Conservation (phyloP, 2,329 filamentous ascomycete species). For the Trichoderma gracile region DNA sequence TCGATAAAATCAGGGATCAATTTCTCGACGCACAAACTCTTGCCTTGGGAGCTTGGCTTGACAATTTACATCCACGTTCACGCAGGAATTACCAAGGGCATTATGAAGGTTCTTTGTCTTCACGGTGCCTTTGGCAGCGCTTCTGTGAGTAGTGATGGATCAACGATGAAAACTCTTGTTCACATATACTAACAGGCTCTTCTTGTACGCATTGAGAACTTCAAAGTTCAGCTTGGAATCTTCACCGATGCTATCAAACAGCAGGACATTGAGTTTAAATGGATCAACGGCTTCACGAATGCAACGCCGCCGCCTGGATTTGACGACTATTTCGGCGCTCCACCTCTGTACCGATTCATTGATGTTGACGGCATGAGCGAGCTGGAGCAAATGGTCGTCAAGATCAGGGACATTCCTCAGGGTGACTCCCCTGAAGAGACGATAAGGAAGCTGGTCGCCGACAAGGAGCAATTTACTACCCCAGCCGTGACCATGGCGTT, state of each 20-base stretch:
- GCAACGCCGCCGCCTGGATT: slow-evolving; percentile 55
- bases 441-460: slow-evolving; percentile 51
- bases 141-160: slow-evolving; percentile 42
- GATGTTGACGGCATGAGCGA: slow-evolving; percentile 46
- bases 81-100: not conserved
- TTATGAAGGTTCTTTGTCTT: slow-evolving; percentile 59
- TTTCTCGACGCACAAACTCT: too few relatives aligned
- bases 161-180: not conserved
- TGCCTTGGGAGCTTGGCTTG: not conserved
- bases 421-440: slow-evolving; percentile 56
- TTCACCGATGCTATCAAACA: slow-evolving; percentile 32
- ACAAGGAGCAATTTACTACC: slow-evolving; percentile 30
- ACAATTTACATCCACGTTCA: not conserved
- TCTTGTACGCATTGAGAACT: slow-evolving; percentile 45
- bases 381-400: slow-evolving; percentile 50
- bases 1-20: not conserved
- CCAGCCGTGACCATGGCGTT: slow-evolving; percentile 29
- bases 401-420: slow-evolving; percentile 56
- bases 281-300: slow-evolving; percentile 53
- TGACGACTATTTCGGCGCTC: slow-evolving; percentile 57
- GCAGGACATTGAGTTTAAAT: slow-evolving; percentile 44
- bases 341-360: slow-evolving; percentile 58
- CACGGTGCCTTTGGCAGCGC: slow-evolving; percentile 60
- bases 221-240: slow-evolving; percentile 53
- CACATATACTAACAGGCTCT: not conserved